A percentile compares a stretch with the other conserved stretches of the same genome.
These are phyloP conservation scores for Trichoderma gracile DNA, from an alignment of 2,329 filamentous ascomycete species.

Conservation along the genomic window DNA sequence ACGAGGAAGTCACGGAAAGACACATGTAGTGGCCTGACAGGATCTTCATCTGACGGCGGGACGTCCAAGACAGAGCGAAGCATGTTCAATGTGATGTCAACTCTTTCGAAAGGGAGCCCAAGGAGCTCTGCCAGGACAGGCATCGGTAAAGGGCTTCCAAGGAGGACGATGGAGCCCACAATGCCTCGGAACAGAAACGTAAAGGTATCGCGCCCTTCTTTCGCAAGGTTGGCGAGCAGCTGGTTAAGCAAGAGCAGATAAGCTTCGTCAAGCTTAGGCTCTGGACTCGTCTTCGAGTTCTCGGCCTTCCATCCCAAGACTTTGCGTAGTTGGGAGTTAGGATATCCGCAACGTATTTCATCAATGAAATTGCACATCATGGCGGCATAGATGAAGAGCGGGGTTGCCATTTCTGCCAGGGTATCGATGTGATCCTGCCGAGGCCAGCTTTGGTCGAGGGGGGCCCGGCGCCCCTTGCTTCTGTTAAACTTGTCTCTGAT, in stretches of 20 bases:
- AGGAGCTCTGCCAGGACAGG: slow-evolving; percentile 35
- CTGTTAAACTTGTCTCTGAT: slow-evolving; percentile 11
- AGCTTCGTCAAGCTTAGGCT: slow-evolving; percentile 27
- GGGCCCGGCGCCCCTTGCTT: background rate
- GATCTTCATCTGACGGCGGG: slow-evolving; percentile 29
- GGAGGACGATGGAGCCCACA: slow-evolving; percentile 37
- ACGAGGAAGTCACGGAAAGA: slow-evolving; percentile 6
- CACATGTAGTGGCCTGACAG: slow-evolving; percentile 32
- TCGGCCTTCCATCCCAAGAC: slow-evolving; percentile 31
- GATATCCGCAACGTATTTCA: slow-evolving; percentile 27
- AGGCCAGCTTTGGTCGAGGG: slow-evolving; percentile 22
- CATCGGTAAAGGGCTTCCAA: slow-evolving; percentile 36
- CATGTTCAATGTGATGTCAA: slow-evolving; percentile 31
- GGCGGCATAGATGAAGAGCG: slow-evolving; percentile 42
- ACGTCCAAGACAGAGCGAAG: slow-evolving; percentile 42
- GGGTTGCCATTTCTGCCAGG: slow-evolving; percentile 35
- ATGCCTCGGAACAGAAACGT: slow-evolving; percentile 34
- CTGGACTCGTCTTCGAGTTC: slow-evolving; percentile 21
- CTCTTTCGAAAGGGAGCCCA: slow-evolving; percentile 18
- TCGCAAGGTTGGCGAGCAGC: slow-evolving; percentile 3
- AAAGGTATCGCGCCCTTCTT: slow-evolving; percentile 13
- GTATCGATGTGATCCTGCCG: background rate
- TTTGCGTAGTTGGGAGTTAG: slow-evolving; percentile 30
- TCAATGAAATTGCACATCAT: slow-evolving; percentile 37
- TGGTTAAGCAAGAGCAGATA: slow-evolving; percentile 29